These are phyloP conservation scores for Pisolithus orientalis DNA, from an alignment of 768 basidiomycete species.

Conservation along the genomic window DNA sequence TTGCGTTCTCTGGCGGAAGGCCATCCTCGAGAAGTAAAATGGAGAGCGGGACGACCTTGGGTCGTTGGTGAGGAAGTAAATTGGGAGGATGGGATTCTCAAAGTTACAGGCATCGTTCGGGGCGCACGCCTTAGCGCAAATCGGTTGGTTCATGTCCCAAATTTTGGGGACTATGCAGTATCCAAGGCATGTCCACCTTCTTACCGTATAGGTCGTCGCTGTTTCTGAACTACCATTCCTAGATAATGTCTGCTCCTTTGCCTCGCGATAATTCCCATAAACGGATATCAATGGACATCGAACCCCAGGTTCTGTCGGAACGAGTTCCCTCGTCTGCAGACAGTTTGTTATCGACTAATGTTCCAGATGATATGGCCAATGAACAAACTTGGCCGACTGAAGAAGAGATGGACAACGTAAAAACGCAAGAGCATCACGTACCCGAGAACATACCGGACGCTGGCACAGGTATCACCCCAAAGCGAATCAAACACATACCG, in stretches of 20 bases:
- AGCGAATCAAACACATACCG: slow-evolving; percentile 73
- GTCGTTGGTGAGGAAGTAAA: slow-evolving; percentile 61
- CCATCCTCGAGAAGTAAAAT: slow-evolving; percentile 69
- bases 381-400: slow-evolving; percentile 99
- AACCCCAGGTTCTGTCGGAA: slow-evolving; percentile 55
- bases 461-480: slow-evolving; percentile 67
- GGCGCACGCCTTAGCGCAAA: slow-evolving; percentile 73
- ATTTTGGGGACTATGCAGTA: slow-evolving; percentile 84
- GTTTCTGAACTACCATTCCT: background rate
- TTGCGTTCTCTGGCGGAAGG: slow-evolving; percentile 81
- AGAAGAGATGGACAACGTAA: slow-evolving; percentile 72
- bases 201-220: background rate
- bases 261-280: slow-evolving; percentile 29
- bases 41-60: slow-evolving; percentile 78
- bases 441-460: slow-evolving; percentile 52
- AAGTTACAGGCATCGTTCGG: slow-evolving; percentile 81
- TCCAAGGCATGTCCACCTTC: slow-evolving; percentile 48
- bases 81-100: slow-evolving; percentile 61
- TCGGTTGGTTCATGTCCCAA: slow-evolving; percentile 81
- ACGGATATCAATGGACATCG: slow-evolving; percentile 56
- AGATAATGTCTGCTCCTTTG: slow-evolving; percentile 69
- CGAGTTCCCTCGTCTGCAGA: slow-evolving; percentile 64
- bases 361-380: slow-evolving; percentile 83
- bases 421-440: slow-evolving; percentile 12
- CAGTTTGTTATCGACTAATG: slow-evolving; percentile 80